Conservation (phyloP, 169 alveolate genomes). For the Cryptosporidium canis region DNA sequence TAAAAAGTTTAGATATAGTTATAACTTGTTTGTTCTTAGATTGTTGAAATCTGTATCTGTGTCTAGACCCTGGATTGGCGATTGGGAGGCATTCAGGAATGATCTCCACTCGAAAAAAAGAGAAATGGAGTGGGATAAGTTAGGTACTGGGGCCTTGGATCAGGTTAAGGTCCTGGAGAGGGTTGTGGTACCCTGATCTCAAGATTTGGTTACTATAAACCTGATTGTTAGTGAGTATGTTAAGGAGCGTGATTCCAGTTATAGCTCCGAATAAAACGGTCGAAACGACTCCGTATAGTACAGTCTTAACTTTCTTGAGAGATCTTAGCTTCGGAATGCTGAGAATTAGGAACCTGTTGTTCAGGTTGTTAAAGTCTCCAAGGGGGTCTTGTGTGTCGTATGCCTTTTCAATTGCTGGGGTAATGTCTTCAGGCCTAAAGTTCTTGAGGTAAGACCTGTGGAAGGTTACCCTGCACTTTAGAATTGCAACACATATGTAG, state of each 20-base stretch:
- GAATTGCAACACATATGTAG: conserved; percentile 29
- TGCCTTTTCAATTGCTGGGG: neutral
- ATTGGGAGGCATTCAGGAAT: too few species aligned
- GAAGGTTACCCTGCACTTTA: conserved; percentile 52
- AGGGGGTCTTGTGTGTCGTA: conserved; percentile 64
- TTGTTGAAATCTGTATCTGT: too few species aligned
- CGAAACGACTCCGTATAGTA: conserved; percentile 18
- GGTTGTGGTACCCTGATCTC: conserved; percentile 24
- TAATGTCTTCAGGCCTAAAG: conserved; percentile 3
- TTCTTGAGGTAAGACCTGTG: conserved; percentile 63
- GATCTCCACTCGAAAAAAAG: too few species aligned
- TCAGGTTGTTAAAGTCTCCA: conserved; percentile 11
- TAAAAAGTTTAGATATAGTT: too few species aligned
- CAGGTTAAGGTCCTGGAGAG: conserved; percentile 3
- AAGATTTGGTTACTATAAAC: neutral
- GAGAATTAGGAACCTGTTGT: conserved; percentile 19
- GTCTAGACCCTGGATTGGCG: too few species aligned
- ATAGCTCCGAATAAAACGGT: conserved; percentile 49
- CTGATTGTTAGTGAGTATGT: neutral
- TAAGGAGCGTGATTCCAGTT: conserved; percentile 26
- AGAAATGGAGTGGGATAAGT: too few species aligned
- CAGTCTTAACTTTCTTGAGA: conserved; percentile 29
- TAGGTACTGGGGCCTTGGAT: neutral
- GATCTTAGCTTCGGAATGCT: conserved; percentile 39
- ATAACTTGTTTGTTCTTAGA: too few species aligned